A percentile compares a stretch with the other conserved stretches of the same genome.
These are phyloP conservation scores for Hypoxylon sp. DNA, from an alignment of 2,329 filamentous ascomycete species.

Conservation along the genomic window DNA sequence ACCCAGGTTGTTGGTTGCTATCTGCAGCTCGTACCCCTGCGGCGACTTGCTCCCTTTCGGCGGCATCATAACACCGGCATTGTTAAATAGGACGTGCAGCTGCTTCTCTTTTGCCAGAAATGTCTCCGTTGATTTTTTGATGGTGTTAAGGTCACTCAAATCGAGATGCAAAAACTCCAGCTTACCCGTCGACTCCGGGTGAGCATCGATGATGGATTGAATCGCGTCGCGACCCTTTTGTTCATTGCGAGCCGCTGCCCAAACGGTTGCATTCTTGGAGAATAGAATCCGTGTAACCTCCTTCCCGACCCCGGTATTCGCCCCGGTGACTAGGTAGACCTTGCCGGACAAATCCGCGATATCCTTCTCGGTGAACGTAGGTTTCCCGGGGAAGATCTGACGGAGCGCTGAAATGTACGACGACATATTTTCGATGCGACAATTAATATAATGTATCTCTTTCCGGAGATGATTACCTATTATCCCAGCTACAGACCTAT, in stretches of 20 bases:
- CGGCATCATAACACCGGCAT: constrained; percentile 59
- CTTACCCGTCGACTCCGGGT: constrained; percentile 44
- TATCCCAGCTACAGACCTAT: not conserved
- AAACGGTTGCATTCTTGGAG: constrained; percentile 49
- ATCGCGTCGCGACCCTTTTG: constrained; percentile 47
- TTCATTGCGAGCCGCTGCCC: constrained; percentile 44
- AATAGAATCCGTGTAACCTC: constrained; percentile 46
- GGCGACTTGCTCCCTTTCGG: constrained; percentile 56
- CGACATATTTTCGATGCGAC: constrained; percentile 19
- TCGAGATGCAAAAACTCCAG: constrained; percentile 48
- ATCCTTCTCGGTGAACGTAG: constrained; percentile 45
- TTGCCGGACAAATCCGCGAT: constrained; percentile 43
- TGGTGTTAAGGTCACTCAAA: constrained; percentile 46
- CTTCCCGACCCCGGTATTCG: constrained; percentile 49
- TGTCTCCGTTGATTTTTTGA: constrained; percentile 40
- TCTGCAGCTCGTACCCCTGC: constrained; percentile 54
- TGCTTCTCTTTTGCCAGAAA: constrained; percentile 49
- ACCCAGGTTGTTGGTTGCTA: constrained; percentile 52
- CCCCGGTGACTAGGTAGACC: constrained; percentile 50
- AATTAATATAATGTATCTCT: not conserved
- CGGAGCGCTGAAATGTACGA: constrained; percentile 35
- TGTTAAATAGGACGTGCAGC: constrained; percentile 59
- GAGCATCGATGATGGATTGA: constrained; percentile 44
- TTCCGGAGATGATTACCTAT: not conserved
- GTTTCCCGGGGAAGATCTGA: constrained; percentile 43